phyloP scores from a whole-genome alignment of 2,329 filamentous ascomycete species.

The Ophiostoma pallidulum region DNA sequence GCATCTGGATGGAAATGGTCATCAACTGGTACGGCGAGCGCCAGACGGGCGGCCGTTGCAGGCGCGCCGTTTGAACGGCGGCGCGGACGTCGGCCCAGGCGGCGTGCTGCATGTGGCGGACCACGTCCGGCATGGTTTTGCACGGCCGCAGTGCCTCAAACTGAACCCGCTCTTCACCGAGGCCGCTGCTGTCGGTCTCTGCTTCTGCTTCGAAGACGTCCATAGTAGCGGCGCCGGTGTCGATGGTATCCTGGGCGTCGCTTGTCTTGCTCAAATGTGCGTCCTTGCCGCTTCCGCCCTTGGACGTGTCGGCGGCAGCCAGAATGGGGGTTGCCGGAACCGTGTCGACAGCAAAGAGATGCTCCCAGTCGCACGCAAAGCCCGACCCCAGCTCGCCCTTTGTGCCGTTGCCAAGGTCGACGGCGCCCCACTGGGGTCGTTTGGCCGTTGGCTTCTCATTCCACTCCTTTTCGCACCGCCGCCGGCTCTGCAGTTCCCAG shows the following conservation, averaged over 20 bases:
- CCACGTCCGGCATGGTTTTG: constrained; percentile 5
- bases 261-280: neutral
- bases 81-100: constrained; percentile 15
- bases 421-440: constrained; percentile 60
- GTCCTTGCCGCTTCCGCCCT: no score
- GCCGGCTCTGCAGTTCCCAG: constrained; percentile 64
- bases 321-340: constrained; percentile 9
- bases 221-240: neutral
- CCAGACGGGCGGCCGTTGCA: constrained; percentile 14
- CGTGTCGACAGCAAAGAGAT: constrained; percentile 40
- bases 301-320: no score
- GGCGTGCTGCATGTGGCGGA: constrained; percentile 13
- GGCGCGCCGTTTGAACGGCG: constrained; percentile 26
- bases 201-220: neutral
- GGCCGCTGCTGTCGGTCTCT: no score
- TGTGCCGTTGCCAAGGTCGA: constrained; percentile 62
- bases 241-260: neutral
- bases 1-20: constrained; percentile 57
- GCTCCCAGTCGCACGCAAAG: constrained; percentile 76
- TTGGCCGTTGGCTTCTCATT: constrained; percentile 72
- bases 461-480: constrained; percentile 55
- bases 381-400: constrained; percentile 78
- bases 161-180: constrained; percentile 11
- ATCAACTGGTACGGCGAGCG: constrained; percentile 29
- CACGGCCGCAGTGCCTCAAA: constrained; percentile 9